Evolutionary conservation across 306 rosid species (phyloP).

Genomic region (Medicago ruthenica): DNA sequence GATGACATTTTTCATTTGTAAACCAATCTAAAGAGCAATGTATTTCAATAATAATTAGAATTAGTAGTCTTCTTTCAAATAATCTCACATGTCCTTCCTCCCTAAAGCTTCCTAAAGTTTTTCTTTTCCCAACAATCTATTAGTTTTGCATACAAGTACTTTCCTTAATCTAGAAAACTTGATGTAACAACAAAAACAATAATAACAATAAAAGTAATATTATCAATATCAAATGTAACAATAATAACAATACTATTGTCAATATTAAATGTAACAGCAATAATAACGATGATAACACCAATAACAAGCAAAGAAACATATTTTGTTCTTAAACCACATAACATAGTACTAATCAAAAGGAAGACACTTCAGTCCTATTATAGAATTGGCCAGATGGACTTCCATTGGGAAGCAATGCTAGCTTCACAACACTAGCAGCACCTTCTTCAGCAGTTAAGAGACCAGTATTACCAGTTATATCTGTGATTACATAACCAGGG

Average conservation of each 20-base stretch:
- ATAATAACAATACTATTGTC: background rate
- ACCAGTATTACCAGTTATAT: constrained; percentile 42
- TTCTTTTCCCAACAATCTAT: background rate
- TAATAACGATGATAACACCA: background rate
- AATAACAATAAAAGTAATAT: background rate
- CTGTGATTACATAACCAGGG: constrained; percentile 54
- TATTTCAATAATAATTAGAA: too few species aligned
- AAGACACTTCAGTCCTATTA: background rate
- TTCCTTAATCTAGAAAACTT: background rate
- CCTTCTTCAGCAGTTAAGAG: constrained; percentile 48
- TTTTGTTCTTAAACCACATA: background rate
- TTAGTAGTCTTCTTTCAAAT: too few species aligned
- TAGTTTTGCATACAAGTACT: background rate
- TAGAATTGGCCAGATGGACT: constrained; percentile 51
- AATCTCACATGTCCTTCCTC: background rate
- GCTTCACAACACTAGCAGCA: constrained; percentile 44
- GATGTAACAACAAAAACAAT: background rate
- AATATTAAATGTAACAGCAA: background rate
- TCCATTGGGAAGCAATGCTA: constrained; percentile 44
- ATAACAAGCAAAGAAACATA: background rate
- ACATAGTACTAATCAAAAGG: background rate
- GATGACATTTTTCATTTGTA: too few species aligned
- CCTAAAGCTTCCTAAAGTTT: too few species aligned
- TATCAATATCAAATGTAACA: background rate
- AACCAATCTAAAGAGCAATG: background rate